phyloP scores from a whole-genome alignment of 768 basidiomycete genomes.

The Tephrocybe rancida region DNA sequence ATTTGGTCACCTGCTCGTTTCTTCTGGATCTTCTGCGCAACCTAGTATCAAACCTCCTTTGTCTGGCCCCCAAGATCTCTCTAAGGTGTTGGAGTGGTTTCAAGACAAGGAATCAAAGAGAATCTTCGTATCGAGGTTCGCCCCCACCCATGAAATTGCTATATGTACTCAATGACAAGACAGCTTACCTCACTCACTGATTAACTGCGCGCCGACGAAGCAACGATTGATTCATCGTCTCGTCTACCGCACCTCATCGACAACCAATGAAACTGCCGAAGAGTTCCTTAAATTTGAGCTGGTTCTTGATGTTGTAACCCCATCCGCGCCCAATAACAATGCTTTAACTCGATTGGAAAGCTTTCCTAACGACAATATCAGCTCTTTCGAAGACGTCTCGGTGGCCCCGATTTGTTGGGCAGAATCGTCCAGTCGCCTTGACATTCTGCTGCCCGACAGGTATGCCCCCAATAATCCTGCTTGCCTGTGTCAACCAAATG shows the following conservation, averaged over 20 bases:
- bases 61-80: conserved; percentile 38
- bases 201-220: conserved; percentile 27
- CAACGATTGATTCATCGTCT: conserved; percentile 47
- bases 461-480: conserved; percentile 19
- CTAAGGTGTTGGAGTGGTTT: conserved; percentile 49
- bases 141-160: neutral
- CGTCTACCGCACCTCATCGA: conserved; percentile 42
- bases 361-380: neutral
- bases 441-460: conserved; percentile 64
- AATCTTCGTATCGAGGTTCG: conserved; percentile 58
- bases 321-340: neutral
- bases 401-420: conserved; percentile 29
- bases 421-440: conserved; percentile 39
- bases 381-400: conserved; percentile 1
- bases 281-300: conserved; percentile 42
- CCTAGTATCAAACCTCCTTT: conserved; percentile 51
- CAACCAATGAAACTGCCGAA: conserved; percentile 14
- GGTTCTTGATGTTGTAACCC: conserved; percentile 21
- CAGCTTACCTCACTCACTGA: conserved; percentile 42
- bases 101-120: conserved; percentile 26
- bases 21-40: conserved; percentile 32
- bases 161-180: neutral
- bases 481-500: neutral
- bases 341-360: neutral
- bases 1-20: conserved; percentile 62